Conservation (phyloP, 2,329 filamentous ascomycete species). For the Pleoardoris graminearum region DNA sequence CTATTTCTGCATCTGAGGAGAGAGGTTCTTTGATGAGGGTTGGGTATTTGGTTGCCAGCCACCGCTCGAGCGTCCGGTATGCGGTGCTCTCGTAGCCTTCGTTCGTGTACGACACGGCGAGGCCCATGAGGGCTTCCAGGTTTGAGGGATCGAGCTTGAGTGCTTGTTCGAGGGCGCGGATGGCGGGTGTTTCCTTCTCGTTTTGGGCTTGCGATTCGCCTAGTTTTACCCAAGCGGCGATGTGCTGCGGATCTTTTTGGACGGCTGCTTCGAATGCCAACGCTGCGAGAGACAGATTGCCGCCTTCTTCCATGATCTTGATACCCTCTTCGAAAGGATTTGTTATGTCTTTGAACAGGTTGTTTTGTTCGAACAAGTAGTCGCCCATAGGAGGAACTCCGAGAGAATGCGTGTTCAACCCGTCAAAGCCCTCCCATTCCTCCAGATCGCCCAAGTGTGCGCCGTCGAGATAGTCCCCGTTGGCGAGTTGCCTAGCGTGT, state of each 20-base stretch:
- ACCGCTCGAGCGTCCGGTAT: conserved; percentile 93
- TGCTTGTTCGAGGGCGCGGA: conserved; percentile 89
- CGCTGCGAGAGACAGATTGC: conserved; percentile 90
- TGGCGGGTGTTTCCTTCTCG: conserved; percentile 95
- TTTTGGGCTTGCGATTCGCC: conserved; percentile 95
- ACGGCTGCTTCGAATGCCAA: conserved; percentile 95
- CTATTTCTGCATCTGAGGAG: conserved; percentile 77
- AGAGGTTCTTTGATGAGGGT: conserved; percentile 73
- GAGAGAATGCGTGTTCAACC: conserved; percentile 66
- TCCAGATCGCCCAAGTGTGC: conserved; percentile 71
- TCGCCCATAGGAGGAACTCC: conserved; percentile 79
- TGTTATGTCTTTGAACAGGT: conserved; percentile 77
- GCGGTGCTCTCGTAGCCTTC: conserved; percentile 97
- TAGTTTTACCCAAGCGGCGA: conserved; percentile 91
- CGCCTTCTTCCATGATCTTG: conserved; percentile 89
- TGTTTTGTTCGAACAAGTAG: conserved; percentile 94
- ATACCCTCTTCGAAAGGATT: conserved; percentile 94
- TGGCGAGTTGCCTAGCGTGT: conserved; percentile 69
- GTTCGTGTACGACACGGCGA: conserved; percentile 97
- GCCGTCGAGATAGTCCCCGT: conserved; percentile 64
- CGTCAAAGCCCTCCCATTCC: conserved; percentile 79
- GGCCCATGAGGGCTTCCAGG: conserved; percentile 86
- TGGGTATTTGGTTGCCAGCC: conserved; percentile 95
- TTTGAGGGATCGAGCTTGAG: conserved; percentile 86
- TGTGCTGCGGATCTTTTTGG: conserved; percentile 83